Evolutionary conservation across 179 eudicot species (phyloP).

Genomic region (Kewa caespitosa): DNA sequence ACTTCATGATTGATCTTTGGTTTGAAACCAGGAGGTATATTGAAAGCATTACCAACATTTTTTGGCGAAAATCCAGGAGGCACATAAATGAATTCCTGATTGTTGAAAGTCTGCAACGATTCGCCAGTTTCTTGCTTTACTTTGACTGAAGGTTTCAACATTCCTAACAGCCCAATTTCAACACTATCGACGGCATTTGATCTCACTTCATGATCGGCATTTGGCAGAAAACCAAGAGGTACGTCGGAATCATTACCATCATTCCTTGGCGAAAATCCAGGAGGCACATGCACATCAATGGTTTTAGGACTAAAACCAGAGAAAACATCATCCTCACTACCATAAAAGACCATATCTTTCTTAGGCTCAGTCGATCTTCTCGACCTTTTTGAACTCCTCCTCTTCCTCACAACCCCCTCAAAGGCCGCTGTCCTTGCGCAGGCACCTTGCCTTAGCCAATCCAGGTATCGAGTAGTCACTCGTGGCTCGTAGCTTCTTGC

Average conservation of each 20-base stretch:
- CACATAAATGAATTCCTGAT: slow-evolving; percentile 3
- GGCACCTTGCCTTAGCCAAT: slow-evolving; percentile 27
- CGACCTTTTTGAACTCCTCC: slow-evolving; percentile 15
- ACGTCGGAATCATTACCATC: neutral
- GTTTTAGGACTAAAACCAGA: slow-evolving; percentile 14
- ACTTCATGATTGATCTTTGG: neutral
- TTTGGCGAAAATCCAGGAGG: slow-evolving; percentile 13
- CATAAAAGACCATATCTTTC: neutral
- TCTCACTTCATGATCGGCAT: neutral
- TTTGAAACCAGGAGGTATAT: slow-evolving; percentile 16
- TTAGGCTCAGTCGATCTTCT: slow-evolving; percentile 3
- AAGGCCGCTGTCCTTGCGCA: slow-evolving; percentile 9
- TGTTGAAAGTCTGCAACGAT: neutral
- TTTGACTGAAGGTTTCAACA: neutral
- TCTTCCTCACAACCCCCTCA: slow-evolving; percentile 20
- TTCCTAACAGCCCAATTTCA: neutral
- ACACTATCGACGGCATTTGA: neutral
- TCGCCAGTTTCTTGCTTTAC: slow-evolving; percentile 4
- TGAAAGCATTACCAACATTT: neutral
- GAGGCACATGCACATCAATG: neutral
- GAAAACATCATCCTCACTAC: slow-evolving; percentile 20
- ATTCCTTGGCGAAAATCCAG: slow-evolving; percentile 6
- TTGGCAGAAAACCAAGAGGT: slow-evolving; percentile 18
- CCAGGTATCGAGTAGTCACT: slow-evolving; percentile 29
- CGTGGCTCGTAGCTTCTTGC: slow-evolving; percentile 22